A percentile compares a stretch with the other conserved stretches of the same genome.
These are phyloP conservation scores for Pulveroboletus sp. DNA, from an alignment of 1,284 basidiomycete genomes.

Conservation along the genomic window DNA sequence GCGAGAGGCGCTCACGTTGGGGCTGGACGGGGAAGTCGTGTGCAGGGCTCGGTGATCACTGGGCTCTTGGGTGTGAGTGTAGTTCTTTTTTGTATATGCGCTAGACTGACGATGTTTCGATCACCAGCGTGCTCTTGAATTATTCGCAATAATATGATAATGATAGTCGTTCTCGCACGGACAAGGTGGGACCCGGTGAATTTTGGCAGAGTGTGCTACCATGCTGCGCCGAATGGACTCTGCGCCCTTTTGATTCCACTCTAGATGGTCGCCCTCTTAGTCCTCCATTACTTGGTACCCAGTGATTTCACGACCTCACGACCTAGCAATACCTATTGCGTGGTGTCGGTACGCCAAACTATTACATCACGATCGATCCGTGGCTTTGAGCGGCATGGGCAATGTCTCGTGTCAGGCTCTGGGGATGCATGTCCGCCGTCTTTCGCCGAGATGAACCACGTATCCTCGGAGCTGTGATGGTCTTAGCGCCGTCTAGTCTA, in stretches of 20 bases:
- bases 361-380: background rate
- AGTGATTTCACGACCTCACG: background rate
- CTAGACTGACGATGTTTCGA: background rate
- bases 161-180: background rate
- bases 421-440: background rate
- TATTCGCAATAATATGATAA: background rate
- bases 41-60: constrained; percentile 63
- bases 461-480: too few species aligned
- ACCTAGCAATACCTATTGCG: too few species aligned
- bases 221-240: background rate
- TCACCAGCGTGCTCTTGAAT: background rate
- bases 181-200: background rate
- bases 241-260: background rate
- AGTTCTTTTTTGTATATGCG: background rate
- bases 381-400: background rate
- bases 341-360: too few species aligned
- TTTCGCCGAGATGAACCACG: background rate
- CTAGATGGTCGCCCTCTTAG: background rate
- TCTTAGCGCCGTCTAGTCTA: too few species aligned
- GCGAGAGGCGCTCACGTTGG: constrained; percentile 58
- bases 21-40: constrained; percentile 69
- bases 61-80: background rate
- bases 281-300: background rate
- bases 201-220: background rate
- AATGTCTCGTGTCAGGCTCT: background rate